Percentiles rank a stretch among this genome's conserved stretches.
These are phyloP conservation scores for Sporothrix luriei DNA, from an alignment of 2,329 filamentous ascomycete species.

Conservation along the genomic window DNA sequence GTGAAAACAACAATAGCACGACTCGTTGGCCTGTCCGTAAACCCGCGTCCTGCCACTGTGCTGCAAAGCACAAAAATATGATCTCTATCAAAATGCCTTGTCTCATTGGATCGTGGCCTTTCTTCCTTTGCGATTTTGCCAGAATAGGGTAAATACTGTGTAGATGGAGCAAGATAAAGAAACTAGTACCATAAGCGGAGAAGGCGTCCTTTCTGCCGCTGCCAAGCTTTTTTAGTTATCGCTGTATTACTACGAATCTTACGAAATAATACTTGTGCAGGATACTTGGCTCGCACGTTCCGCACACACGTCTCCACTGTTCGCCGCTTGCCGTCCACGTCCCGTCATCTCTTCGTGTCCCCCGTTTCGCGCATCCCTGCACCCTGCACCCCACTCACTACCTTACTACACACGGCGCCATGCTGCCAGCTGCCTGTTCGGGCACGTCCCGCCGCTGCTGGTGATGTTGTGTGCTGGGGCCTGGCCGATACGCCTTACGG, in stretches of 20 bases:
- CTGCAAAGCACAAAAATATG: neutral
- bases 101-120: neutral
- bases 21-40: neutral
- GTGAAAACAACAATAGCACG: neutral
- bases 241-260: no score
- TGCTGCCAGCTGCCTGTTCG: slow-evolving; percentile 8
- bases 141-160: slow-evolving; percentile 3
- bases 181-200: neutral
- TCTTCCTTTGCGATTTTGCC: slow-evolving; percentile 1
- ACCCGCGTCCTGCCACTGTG: neutral
- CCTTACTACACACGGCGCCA: neutral
- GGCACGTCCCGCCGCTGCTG: slow-evolving; percentile 3
- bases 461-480: neutral
- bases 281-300: no score
- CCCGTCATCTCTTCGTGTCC: neutral
- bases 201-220: neutral
- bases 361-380: neutral
- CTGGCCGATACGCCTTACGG: slow-evolving; percentile 13
- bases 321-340: no score
- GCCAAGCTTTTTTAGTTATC: no score
- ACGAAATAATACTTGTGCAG: no score
- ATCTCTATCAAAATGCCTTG: neutral
- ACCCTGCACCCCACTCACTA: no score
- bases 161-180: no score
- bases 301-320: no score